Percentiles rank a stretch among this genome's conserved stretches.
These are phyloP conservation scores for Amanita fuliginea DNA, from an alignment of 768 basidiomycete species.

Conservation along the genomic window DNA sequence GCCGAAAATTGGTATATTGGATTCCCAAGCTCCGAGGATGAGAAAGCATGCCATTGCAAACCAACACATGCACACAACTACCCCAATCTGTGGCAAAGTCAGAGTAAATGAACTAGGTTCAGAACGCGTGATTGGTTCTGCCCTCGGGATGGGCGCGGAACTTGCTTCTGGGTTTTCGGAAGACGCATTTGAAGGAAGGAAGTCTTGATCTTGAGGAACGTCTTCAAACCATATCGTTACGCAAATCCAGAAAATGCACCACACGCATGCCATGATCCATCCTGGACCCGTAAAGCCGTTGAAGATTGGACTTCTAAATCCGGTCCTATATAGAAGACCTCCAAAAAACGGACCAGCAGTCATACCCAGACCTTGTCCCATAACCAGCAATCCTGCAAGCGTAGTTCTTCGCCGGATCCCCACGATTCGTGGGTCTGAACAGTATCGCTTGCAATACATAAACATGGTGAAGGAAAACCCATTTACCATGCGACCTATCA, in stretches of 20 bases:
- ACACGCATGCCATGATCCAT: constrained; percentile 51
- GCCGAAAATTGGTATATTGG: constrained; percentile 55
- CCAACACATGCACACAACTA: constrained; percentile 60
- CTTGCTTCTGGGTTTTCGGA: not conserved
- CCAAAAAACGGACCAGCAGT: constrained; percentile 55
- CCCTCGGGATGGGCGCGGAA: too few relatives aligned
- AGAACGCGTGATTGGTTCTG: not conserved
- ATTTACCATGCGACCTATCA: constrained; percentile 53
- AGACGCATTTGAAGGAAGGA: not conserved
- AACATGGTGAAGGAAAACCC: constrained; percentile 51
- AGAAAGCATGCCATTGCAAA: constrained; percentile 63
- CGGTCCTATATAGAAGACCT: constrained; percentile 50
- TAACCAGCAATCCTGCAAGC: constrained; percentile 49
- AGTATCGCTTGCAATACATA: constrained; percentile 63
- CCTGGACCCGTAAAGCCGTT: constrained; percentile 61
- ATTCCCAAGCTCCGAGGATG: constrained; percentile 60
- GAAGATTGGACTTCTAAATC: constrained; percentile 44
- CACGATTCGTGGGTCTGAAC: constrained; percentile 56
- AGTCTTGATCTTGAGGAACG: constrained; percentile 13
- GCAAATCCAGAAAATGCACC: constrained; percentile 39
- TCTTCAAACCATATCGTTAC: constrained; percentile 27
- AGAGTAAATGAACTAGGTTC: not conserved
- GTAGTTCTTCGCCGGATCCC: constrained; percentile 53
- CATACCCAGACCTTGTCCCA: constrained; percentile 54
- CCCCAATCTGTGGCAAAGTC: constrained; percentile 23